Percentiles rank a stretch among this genome's conserved stretches.
These are phyloP conservation scores for Diaporthe velutina DNA, from an alignment of 2,329 filamentous ascomycete species.

Conservation along the genomic window DNA sequence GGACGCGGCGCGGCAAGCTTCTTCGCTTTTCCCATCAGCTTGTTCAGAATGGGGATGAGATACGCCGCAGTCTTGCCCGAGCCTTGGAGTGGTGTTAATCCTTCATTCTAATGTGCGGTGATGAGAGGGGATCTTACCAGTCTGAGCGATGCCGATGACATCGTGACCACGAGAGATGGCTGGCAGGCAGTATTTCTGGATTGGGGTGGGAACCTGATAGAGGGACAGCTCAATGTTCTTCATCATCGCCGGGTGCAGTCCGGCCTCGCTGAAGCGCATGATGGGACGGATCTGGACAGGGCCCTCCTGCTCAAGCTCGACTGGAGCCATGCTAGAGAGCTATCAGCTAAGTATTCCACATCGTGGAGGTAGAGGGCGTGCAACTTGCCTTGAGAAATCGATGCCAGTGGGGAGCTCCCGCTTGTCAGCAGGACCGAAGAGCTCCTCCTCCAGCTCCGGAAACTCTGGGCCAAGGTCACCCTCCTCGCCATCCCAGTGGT, in stretches of 20 bases:
- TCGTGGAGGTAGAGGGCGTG: neutral
- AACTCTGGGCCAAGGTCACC: constrained; percentile 86
- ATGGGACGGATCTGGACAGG: constrained; percentile 63
- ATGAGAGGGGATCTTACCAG: constrained; percentile 68
- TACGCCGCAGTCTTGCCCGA: constrained; percentile 98
- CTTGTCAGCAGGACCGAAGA: constrained; percentile 75
- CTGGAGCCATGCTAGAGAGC: constrained; percentile 62
- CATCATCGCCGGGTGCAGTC: constrained; percentile 86
- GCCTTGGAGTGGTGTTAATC: constrained; percentile 64
- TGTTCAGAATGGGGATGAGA: constrained; percentile 87
- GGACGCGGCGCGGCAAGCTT: constrained; percentile 86
- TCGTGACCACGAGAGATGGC: constrained; percentile 83
- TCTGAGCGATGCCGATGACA: constrained; percentile 91
- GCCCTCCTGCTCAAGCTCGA: constrained; percentile 71
- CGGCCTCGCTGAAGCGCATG: constrained; percentile 77
- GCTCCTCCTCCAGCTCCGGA: constrained; percentile 77
- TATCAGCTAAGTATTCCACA: constrained; percentile 27
- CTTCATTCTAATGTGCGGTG: neutral
- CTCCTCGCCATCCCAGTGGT: constrained; percentile 87
- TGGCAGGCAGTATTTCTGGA: constrained; percentile 88
- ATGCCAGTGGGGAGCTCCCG: constrained; percentile 65
- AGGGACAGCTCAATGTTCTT: constrained; percentile 81
- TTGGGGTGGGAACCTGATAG: constrained; percentile 83
- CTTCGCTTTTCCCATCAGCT: constrained; percentile 95
- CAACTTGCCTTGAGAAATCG: constrained; percentile 72